Evolutionary conservation across 805 yeast species (phyloP).

Genomic region (Jamesozyma piceae): DNA sequence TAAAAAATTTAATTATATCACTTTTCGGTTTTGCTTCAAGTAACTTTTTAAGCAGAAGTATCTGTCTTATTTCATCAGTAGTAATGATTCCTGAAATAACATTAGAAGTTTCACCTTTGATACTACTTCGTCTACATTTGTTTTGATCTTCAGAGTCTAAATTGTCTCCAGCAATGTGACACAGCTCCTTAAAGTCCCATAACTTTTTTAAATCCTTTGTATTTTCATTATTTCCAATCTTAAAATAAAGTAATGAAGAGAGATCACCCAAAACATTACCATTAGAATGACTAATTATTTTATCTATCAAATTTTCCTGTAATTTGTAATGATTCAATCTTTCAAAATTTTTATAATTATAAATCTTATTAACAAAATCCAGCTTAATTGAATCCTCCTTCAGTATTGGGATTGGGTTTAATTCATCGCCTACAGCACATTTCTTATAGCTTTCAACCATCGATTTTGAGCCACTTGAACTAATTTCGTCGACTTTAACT

Average conservation of each 20-base stretch:
- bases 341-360: slow-evolving; percentile 35
- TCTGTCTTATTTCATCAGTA: slow-evolving; percentile 43
- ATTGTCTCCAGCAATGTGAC: slow-evolving; percentile 33
- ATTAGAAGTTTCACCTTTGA: neutral
- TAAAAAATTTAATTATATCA: slow-evolving; percentile 50
- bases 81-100: neutral
- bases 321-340: slow-evolving; percentile 25
- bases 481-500: slow-evolving; percentile 37
- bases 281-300: slow-evolving; percentile 7
- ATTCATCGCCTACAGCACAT: slow-evolving; percentile 4
- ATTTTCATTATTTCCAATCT: slow-evolving; percentile 26
- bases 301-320: slow-evolving; percentile 30
- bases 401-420: slow-evolving; percentile 17
- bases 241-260: slow-evolving; percentile 29
- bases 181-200: slow-evolving; percentile 41
- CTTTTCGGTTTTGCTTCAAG: slow-evolving; percentile 65
- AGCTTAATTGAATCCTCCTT: slow-evolving; percentile 23
- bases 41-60: slow-evolving; percentile 48
- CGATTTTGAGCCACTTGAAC: slow-evolving; percentile 18
- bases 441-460: slow-evolving; percentile 13
- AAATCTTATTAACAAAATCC: slow-evolving; percentile 22
- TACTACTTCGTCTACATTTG: neutral
- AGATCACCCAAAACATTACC: slow-evolving; percentile 9
- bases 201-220: slow-evolving; percentile 21
- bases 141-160: slow-evolving; percentile 3